These are phyloP conservation scores for Wickerhamomyces silvicola DNA, from an alignment of 805 yeast species.

Conservation along the genomic window DNA sequence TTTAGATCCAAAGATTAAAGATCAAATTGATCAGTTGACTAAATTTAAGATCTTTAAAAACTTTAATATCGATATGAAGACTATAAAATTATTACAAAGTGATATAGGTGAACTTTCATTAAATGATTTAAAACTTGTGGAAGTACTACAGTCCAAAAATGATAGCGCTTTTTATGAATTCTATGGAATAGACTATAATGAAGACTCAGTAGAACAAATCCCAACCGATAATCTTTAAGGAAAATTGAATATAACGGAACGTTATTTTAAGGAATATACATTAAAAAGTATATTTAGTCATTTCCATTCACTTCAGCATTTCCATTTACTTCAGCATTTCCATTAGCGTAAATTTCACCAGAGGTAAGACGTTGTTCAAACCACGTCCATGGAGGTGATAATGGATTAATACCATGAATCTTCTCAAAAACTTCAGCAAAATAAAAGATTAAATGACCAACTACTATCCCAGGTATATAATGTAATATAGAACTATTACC, in stretches of 20 bases:
- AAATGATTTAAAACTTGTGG: too few species aligned
- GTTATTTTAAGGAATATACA: too few species aligned
- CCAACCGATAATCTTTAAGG: too few species aligned
- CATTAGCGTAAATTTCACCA: background rate
- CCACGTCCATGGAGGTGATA: constrained; percentile 18
- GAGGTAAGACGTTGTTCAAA: background rate
- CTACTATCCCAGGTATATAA: constrained; percentile 6
- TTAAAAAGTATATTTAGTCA: too few species aligned
- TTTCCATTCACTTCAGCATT: too few species aligned
- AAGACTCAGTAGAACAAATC: too few species aligned
- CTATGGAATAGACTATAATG: too few species aligned
- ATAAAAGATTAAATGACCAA: constrained; percentile 19
- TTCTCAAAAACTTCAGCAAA: constrained; percentile 14
- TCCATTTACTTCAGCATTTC: too few species aligned
- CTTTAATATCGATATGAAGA: constrained; percentile 8
- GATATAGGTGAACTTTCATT: constrained; percentile 12
- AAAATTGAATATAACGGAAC: too few species aligned
- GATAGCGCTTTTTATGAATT: too few species aligned
- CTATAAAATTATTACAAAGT: constrained; percentile 9
- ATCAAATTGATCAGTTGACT: constrained; percentile 8
- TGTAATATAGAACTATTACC: background rate
- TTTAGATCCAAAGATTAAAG: constrained; percentile 7
- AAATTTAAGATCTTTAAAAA: constrained; percentile 13
- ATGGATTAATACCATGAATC: constrained; percentile 15
- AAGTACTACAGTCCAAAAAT: too few species aligned